Conservation (phyloP, 768 basidiomycete species). For the Agaricus sinodeliciosus region DNA sequence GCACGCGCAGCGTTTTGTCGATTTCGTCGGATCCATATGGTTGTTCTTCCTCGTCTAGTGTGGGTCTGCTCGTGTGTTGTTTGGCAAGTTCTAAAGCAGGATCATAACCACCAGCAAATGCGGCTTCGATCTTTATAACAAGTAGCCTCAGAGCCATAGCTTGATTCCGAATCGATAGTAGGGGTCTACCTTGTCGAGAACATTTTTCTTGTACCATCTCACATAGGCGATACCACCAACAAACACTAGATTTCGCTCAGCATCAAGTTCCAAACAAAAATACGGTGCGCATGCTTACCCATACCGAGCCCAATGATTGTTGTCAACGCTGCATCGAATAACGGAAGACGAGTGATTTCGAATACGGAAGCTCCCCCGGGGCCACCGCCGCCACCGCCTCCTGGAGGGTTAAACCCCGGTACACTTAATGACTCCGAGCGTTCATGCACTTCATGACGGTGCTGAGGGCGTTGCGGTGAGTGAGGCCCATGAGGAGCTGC, state of each 20-base stretch:
- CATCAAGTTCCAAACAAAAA: not conserved
- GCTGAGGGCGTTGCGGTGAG: slow-evolving; percentile 13
- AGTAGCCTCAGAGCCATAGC: not conserved
- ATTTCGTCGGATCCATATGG: slow-evolving; percentile 14
- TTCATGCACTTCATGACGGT: slow-evolving; percentile 38
- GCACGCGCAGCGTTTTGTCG: slow-evolving; percentile 45
- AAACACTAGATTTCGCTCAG: slow-evolving; percentile 41
- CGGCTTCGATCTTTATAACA: slow-evolving; percentile 61
- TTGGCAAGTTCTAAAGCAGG: slow-evolving; percentile 72
- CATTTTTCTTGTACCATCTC: slow-evolving; percentile 77
- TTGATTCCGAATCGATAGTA: not conserved
- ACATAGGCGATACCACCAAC: slow-evolving; percentile 68
- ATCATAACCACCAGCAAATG: slow-evolving; percentile 77
- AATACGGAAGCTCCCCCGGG: slow-evolving; percentile 26
- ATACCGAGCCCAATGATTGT: slow-evolving; percentile 55
- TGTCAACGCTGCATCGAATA: slow-evolving; percentile 51
- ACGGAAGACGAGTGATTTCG: slow-evolving; percentile 31
- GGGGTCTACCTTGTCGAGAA: slow-evolving; percentile 66
- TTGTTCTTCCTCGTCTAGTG: slow-evolving; percentile 21
- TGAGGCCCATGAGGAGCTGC: not conserved
- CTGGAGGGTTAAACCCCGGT: slow-evolving; percentile 40
- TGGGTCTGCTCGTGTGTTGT: slow-evolving; percentile 31
- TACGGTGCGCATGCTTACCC: slow-evolving; percentile 28
- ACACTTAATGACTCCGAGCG: slow-evolving; percentile 29
- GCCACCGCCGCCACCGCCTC: slow-evolving; percentile 25